Evolutionary conservation across 2,329 filamentous ascomycete genomes (phyloP).

Genomic region (Penicillium capsulatum): DNA sequence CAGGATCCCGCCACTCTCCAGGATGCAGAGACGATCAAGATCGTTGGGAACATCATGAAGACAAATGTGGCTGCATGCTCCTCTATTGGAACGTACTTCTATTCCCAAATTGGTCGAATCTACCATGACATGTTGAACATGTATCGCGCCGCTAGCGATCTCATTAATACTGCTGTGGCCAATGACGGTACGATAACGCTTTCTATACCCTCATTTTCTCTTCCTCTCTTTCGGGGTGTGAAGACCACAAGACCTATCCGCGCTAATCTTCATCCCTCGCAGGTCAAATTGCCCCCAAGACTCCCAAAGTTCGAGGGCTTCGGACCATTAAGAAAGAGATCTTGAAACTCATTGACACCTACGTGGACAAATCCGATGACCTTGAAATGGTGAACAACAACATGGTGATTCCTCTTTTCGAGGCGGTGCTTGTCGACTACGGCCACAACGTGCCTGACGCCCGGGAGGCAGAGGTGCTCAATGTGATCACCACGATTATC

Average conservation of each 20-base stretch:
- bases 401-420: slow-evolving; percentile 91
- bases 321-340: slow-evolving; percentile 99
- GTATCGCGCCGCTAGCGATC: slow-evolving; percentile 93
- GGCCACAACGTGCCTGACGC: slow-evolving; percentile 95
- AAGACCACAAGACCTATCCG: not conserved
- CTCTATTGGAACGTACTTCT: slow-evolving; percentile 95
- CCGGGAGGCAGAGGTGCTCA: slow-evolving; percentile 91
- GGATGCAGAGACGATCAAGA: slow-evolving; percentile 92
- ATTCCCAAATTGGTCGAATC: slow-evolving; percentile 94
- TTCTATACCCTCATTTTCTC: no score
- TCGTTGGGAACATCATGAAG: slow-evolving; percentile 99
- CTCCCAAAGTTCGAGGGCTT: slow-evolving; percentile 89
- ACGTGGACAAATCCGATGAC: slow-evolving; percentile 97
- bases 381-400: slow-evolving; percentile 86
- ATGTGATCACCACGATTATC: slow-evolving; percentile 96
- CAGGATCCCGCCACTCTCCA: slow-evolving; percentile 81
- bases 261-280: slow-evolving; percentile 2
- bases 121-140: slow-evolving; percentile 99
- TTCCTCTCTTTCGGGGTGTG: no score
- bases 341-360: slow-evolving; percentile 94
- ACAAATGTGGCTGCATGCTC: slow-evolving; percentile 98
- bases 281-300: slow-evolving; percentile 93
- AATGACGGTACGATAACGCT: slow-evolving; percentile 61
- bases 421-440: slow-evolving; percentile 92
- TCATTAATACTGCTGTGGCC: slow-evolving; percentile 90